Evolutionary conservation across 306 rosid genomes (phyloP).

Genomic region (Sechiopsis laciniata): DNA sequence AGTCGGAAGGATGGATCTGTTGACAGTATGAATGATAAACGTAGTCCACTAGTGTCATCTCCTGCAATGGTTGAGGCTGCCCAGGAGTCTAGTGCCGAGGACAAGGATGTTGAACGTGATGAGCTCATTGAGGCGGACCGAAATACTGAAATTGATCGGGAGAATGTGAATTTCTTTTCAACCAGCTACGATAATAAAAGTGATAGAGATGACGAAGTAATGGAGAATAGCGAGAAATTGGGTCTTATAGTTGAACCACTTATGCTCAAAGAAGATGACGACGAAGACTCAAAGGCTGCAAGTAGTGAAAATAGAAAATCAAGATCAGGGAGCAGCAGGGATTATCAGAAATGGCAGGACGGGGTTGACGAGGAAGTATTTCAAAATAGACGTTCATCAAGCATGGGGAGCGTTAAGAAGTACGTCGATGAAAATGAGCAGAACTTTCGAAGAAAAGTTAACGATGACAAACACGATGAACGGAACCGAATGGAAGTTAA

Average conservation of each 20-base stretch:
- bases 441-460: conserved; percentile 48
- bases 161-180: conserved; percentile 33
- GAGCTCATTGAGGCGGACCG: conserved; percentile 51
- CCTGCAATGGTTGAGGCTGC: conserved; percentile 42
- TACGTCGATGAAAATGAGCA: conserved; percentile 59
- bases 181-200: conserved; percentile 21
- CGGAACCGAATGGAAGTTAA: conserved; percentile 47
- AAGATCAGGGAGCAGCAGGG: conserved; percentile 88
- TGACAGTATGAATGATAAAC: conserved; percentile 62
- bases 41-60: conserved; percentile 41
- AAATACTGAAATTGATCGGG: conserved; percentile 51
- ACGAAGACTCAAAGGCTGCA: conserved; percentile 80
- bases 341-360: conserved; percentile 61
- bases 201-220: conserved; percentile 41
- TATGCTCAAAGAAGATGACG: conserved; percentile 55
- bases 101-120: conserved; percentile 49
- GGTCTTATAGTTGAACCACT: conserved; percentile 54
- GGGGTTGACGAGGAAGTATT: conserved; percentile 84
- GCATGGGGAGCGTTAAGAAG: conserved; percentile 40
- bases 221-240: conserved; percentile 37
- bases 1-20: conserved; percentile 45
- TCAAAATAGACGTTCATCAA: conserved; percentile 62
- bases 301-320: conserved; percentile 97
- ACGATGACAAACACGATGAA: conserved; percentile 58
- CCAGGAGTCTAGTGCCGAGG: conserved; percentile 52